Evolutionary conservation across 176 grass and related monocot genomes (phyloP).

Genomic region (Pontederia paniculata): DNA sequence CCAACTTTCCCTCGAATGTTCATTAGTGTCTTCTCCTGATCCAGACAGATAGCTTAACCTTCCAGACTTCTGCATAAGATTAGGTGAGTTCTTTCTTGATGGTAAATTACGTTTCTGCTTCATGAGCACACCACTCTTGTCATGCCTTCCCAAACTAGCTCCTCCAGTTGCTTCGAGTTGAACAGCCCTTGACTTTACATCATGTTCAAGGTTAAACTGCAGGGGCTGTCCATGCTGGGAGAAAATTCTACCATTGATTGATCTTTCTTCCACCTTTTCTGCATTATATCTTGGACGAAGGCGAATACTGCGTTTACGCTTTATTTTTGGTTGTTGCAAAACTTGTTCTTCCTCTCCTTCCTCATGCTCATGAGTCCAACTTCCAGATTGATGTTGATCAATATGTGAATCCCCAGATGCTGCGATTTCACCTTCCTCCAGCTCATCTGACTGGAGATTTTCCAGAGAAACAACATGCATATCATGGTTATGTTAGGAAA

Average conservation of each 20-base stretch:
- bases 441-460: slow-evolving; percentile 65
- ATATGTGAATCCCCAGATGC: slow-evolving; percentile 80
- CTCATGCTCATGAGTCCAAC: slow-evolving; percentile 73
- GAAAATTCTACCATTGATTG: background rate
- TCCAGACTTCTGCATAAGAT: slow-evolving; percentile 32
- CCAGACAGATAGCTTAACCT: slow-evolving; percentile 49
- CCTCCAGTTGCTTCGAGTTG: slow-evolving; percentile 26
- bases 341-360: slow-evolving; percentile 89
- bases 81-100: slow-evolving; percentile 45
- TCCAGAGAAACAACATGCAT: slow-evolving; percentile 16
- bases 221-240: slow-evolving; percentile 21
- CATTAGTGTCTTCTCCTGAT: slow-evolving; percentile 39
- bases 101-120: slow-evolving; percentile 65
- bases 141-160: slow-evolving; percentile 36
- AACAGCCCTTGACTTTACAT: slow-evolving; percentile 30
- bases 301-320: slow-evolving; percentile 82
- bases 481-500: slow-evolving; percentile 9
- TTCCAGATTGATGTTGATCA: slow-evolving; percentile 71
- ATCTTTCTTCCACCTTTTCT: background rate
- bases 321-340: slow-evolving; percentile 76
- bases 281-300: slow-evolving; percentile 60
- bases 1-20: slow-evolving; percentile 54
- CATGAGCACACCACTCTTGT: slow-evolving; percentile 17
- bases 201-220: slow-evolving; percentile 35
- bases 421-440: slow-evolving; percentile 98